Conservation (phyloP, 2,329 filamentous ascomycete genomes). For the Botryotinia narcissicola region DNA sequence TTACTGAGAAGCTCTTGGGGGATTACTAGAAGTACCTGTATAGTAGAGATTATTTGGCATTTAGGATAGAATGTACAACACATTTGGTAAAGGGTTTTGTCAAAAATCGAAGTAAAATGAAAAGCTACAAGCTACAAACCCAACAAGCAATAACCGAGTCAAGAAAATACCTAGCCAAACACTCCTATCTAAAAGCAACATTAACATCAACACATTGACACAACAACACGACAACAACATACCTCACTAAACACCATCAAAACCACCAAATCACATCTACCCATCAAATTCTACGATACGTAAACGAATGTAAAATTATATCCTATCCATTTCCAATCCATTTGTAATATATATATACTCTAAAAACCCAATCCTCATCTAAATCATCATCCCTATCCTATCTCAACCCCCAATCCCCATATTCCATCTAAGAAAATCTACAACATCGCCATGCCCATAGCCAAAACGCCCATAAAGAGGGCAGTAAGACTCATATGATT, state of each 20-base stretch:
- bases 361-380: background rate
- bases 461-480: slow-evolving; percentile 1
- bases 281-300: background rate
- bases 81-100: no score
- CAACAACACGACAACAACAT: background rate
- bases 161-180: no score
- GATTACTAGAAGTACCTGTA: background rate
- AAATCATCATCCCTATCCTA: background rate
- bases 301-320: background rate
- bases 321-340: background rate
- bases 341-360: background rate
- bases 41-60: no score
- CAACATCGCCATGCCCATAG: background rate
- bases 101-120: no score
- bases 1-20: no score
- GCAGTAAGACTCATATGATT: background rate
- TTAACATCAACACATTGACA: no score
- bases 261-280: background rate
- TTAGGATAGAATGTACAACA: no score
- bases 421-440: background rate
- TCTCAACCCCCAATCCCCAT: background rate
- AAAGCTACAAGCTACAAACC: no score
- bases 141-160: no score
- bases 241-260: background rate
- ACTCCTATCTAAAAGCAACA: no score